A percentile compares a stretch with the other conserved stretches of the same genome.
phyloP scores from a whole-genome alignment of 2,329 filamentous ascomycete species.

The Aspergillus alliaceus region DNA sequence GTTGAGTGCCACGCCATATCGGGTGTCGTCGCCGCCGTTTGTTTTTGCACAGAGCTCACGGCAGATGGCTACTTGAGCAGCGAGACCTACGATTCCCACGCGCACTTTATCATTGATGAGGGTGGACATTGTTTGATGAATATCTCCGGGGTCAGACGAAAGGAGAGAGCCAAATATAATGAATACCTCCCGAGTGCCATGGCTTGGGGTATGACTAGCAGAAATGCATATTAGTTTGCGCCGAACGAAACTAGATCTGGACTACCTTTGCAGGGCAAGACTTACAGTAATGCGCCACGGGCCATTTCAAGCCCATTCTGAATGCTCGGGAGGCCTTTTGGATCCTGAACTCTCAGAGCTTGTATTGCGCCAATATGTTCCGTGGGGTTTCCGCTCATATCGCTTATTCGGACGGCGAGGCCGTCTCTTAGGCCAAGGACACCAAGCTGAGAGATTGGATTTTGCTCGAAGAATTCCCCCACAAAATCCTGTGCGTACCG shows the following conservation, averaged over 20 bases:
- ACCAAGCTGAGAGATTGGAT: slow-evolving; percentile 93
- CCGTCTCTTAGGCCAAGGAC: slow-evolving; percentile 93
- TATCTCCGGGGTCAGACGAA: slow-evolving; percentile 90
- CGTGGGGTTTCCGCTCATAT: slow-evolving; percentile 86
- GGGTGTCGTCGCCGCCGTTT: slow-evolving; percentile 69
- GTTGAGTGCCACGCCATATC: slow-evolving; percentile 83
- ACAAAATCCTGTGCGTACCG: slow-evolving; percentile 86
- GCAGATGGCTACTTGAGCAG: slow-evolving; percentile 90
- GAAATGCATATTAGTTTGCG: slow-evolving; percentile 4
- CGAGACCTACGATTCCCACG: slow-evolving; percentile 84
- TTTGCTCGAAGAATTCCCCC: slow-evolving; percentile 95
- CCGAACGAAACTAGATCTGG: background rate
- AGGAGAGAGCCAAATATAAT: slow-evolving; percentile 89
- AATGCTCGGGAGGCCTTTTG: slow-evolving; percentile 74
- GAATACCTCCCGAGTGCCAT: slow-evolving; percentile 90
- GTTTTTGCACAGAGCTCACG: slow-evolving; percentile 84
- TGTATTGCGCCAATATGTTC: slow-evolving; percentile 80
- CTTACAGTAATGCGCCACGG: slow-evolving; percentile 80
- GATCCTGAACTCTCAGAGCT: slow-evolving; percentile 64
- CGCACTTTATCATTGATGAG: slow-evolving; percentile 82
- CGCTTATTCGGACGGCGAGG: slow-evolving; percentile 78
- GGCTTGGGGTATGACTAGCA: slow-evolving; percentile 77
- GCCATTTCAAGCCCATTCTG: slow-evolving; percentile 98
- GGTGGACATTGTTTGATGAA: slow-evolving; percentile 80
- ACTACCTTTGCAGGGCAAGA: slow-evolving; percentile 1